These are phyloP conservation scores for Barnettozyma sucrosica DNA, from an alignment of 805 yeast genomes.

Conservation along the genomic window DNA sequence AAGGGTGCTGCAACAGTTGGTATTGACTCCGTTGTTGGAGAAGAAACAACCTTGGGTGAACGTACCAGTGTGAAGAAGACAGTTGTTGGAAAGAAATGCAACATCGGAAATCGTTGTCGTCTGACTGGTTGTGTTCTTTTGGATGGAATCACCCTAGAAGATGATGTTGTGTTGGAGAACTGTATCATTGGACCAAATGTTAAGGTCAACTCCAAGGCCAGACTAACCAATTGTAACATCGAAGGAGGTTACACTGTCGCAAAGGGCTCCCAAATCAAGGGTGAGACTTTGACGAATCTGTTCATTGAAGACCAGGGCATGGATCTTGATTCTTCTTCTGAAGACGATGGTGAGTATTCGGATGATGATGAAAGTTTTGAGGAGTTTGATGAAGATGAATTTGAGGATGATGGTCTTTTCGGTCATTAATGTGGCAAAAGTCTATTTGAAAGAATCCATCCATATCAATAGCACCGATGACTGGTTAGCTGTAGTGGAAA, in stretches of 20 bases:
- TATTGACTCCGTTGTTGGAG: constrained; percentile 77
- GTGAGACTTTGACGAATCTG: constrained; percentile 46
- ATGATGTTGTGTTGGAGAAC: constrained; percentile 73
- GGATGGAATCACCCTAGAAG: constrained; percentile 66
- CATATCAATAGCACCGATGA: background rate
- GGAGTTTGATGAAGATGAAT: constrained; percentile 38
- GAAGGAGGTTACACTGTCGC: constrained; percentile 73
- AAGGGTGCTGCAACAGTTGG: constrained; percentile 73
- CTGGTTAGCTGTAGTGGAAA: background rate
- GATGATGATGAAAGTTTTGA: constrained; percentile 32
- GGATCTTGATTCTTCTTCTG: constrained; percentile 18
- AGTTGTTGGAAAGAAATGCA: constrained; percentile 69
- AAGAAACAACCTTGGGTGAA: constrained; percentile 64
- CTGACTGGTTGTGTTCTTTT: constrained; percentile 80
- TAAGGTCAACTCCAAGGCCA: constrained; percentile 55
- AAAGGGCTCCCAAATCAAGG: constrained; percentile 45
- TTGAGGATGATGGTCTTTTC: constrained; percentile 56
- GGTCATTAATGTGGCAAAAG: constrained; percentile 28
- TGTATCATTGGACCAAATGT: constrained; percentile 76
- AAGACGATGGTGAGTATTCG: constrained; percentile 20
- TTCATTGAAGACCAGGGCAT: constrained; percentile 23
- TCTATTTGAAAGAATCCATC: background rate
- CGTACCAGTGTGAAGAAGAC: constrained; percentile 82
- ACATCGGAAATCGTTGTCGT: constrained; percentile 80
- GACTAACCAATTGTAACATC: constrained; percentile 74